Evolutionary conservation across 306 rosid species (phyloP), one percentile per base, ranked within the genome.

Genomic region (Rosa lucieae): DNA sequence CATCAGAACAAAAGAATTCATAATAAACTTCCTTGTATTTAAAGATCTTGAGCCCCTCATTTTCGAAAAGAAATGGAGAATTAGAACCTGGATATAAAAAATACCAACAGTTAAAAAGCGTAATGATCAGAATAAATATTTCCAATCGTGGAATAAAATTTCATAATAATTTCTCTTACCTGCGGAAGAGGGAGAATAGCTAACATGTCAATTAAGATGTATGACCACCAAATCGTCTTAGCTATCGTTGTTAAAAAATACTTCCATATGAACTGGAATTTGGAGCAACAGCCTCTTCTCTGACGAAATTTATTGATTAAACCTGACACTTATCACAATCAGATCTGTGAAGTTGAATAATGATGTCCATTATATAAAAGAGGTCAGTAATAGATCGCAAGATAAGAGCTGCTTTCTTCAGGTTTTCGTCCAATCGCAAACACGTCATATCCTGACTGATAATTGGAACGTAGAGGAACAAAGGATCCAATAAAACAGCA

Each of bases 1-100:
- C 46, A 73, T 11, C 23, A 78, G 56, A 58, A 74, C 72, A 17
- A 56, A 7, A 56, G 53, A 26, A 58, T 82, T 78, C 79, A 82
- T 26, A 59, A 77, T 5, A 10, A 20, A 44, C 55, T 61, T 70
- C 10, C 1, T 58, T 21, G 32, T 21, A 10, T 21, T 21, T 5
- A 58, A 21, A 26, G 67, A 61, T 61, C 9, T 61, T 3, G 18
- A 49, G 12, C 5, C 7, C 0, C 48, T 82, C 39, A 78, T 32
- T 61, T 44, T 40, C 5, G 42, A 40, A 5, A 40, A 40, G 42
- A 40, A 26, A 26, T 26, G 29, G 29, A 26, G 29, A 26, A 26
- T 26, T 26, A 26, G 29, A 26, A 26, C 29, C 29, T 26, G 29
- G 29, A 26, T 26, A 26, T 26, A 26, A 26, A 26, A 26, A 26